Base-by-base conservation (phyloP, 2,329 filamentous ascomycete species). In the Fusarium pseudonygamai region DNA sequence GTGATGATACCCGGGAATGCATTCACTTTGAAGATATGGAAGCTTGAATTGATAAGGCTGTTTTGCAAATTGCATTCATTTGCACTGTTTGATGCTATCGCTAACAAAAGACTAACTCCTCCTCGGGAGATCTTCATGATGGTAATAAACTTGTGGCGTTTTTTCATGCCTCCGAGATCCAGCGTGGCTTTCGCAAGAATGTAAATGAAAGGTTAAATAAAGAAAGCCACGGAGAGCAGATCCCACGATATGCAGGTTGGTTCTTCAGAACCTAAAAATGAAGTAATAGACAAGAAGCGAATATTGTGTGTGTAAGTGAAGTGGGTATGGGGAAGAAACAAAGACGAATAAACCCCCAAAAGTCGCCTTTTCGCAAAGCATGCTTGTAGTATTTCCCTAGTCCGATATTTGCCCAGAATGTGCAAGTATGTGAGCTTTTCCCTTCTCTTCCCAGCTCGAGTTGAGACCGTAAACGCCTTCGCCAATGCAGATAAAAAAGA, bases 391-490 rank as follows among this genome's bases (percentile, higher is more conserved):
- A 28, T 63, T 60, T 55, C 36, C 50, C 24, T 55, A 30, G 20
- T 55, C 50, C 50, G 26, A 55, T 55, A 22, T n/a, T 22, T 61
- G 62, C 63, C 59, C 55, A 69, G 50, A 57, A 46, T 55, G 26
- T 47, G 45, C 30, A 57, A 42, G 9, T 50, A 36, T 15, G 6
- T 53, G 47, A 69, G 64, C 49, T 47, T 62, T 62, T 57, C 34
- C 46, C 34, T 59, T 64, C 64, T 67, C 36, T 59, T 64, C 64
- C 57, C 40, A 43, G 32, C 56, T 57, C 55, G 36, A 58, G 58
- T 37, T 47, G 47, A 70, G 49, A 42, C 68, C 62, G 40, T 64
- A 58, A 72, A 74, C 72, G 71, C 72, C 72, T 69, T 72, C 60
- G 72, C 72, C 72, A 64, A 75, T 75, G 72, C 72, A 75, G 22